Conservation (phyloP, 1,284 basidiomycete species). For the Fomitopsis palustris region DNA sequence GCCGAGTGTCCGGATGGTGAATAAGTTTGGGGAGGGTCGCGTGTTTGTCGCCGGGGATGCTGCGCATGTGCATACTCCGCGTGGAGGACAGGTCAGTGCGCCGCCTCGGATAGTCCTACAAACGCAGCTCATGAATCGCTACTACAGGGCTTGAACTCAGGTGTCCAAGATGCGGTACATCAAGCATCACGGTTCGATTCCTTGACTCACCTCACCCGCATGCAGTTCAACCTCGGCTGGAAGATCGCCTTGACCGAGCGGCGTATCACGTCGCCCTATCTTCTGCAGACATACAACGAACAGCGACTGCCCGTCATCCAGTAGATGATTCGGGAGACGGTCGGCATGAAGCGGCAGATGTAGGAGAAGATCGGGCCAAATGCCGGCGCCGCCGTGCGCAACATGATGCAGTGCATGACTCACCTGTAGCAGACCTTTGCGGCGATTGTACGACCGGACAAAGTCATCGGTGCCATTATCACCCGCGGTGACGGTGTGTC, state of each 20-base stretch:
- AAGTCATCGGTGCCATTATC: slow-evolving; percentile 17
- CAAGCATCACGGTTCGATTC: not conserved
- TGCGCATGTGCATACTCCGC: slow-evolving; percentile 25
- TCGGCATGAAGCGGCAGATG: not conserved
- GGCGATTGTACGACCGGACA: slow-evolving; percentile 20
- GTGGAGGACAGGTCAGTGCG: slow-evolving; percentile 23
- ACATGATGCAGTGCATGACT: slow-evolving; percentile 6
- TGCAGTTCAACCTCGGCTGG: slow-evolving; percentile 31
- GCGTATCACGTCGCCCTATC: slow-evolving; percentile 15
- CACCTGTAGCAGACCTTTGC: slow-evolving; percentile 27
- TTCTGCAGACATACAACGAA: slow-evolving; percentile 23
- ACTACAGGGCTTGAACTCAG: slow-evolving; percentile 8
- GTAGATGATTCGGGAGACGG: slow-evolving; percentile 21
- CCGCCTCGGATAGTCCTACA: slow-evolving; percentile 6
- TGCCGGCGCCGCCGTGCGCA: not conserved
- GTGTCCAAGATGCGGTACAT: slow-evolving; percentile 8
- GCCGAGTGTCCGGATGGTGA: slow-evolving; percentile 35
- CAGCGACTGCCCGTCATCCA: slow-evolving; percentile 28
- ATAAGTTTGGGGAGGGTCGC: slow-evolving; percentile 31
- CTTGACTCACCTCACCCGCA: not conserved
- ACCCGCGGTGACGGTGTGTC: no score
- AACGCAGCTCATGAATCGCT: no score
- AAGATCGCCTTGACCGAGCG: slow-evolving; percentile 29
- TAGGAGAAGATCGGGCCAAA: not conserved
- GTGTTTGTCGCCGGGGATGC: slow-evolving; percentile 33